These are phyloP conservation scores for Pseudonitzschia delicatissima DNA, from an alignment of 108 stramenopile genomes.

Conservation along the genomic window DNA sequence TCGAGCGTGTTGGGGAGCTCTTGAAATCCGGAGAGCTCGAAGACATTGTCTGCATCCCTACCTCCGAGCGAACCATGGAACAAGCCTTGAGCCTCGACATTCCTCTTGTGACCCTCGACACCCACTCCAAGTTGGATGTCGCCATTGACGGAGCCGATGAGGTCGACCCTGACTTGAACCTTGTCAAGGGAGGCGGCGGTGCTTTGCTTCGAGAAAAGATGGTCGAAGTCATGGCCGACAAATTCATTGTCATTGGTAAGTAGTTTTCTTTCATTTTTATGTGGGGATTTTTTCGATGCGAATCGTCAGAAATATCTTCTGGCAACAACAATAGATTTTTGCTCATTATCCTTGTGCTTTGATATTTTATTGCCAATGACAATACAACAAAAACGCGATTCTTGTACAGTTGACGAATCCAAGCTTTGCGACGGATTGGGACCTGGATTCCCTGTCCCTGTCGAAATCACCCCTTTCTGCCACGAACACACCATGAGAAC, in stretches of 20 bases:
- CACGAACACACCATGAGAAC: slow-evolving; percentile 93
- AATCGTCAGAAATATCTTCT: not conserved
- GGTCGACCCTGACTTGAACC: slow-evolving; percentile 93
- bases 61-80: slow-evolving; percentile 95
- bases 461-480: slow-evolving; percentile 96
- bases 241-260: slow-evolving; percentile 85
- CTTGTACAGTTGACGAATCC: slow-evolving; percentile 86
- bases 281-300: not conserved
- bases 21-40: slow-evolving; percentile 88
- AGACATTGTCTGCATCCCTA: slow-evolving; percentile 97
- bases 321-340: not conserved
- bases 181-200: slow-evolving; percentile 98
- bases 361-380: not conserved
- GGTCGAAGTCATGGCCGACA: slow-evolving; percentile 86
- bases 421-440: slow-evolving; percentile 95
- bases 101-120: slow-evolving; percentile 93
- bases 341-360: not conserved
- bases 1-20: slow-evolving; percentile 93
- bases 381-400: not conserved
- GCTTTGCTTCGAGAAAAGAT: slow-evolving; percentile 96
- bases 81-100: slow-evolving; percentile 91
- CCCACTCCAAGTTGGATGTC: slow-evolving; percentile 94
- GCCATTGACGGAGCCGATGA: slow-evolving; percentile 99
- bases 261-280: not conserved
- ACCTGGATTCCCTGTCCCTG: slow-evolving; percentile 92